A percentile compares a stretch with the other conserved stretches of the same genome.
phyloP scores from a whole-genome alignment of 2,329 filamentous ascomycete genomes.

The Xylariales sp. region DNA sequence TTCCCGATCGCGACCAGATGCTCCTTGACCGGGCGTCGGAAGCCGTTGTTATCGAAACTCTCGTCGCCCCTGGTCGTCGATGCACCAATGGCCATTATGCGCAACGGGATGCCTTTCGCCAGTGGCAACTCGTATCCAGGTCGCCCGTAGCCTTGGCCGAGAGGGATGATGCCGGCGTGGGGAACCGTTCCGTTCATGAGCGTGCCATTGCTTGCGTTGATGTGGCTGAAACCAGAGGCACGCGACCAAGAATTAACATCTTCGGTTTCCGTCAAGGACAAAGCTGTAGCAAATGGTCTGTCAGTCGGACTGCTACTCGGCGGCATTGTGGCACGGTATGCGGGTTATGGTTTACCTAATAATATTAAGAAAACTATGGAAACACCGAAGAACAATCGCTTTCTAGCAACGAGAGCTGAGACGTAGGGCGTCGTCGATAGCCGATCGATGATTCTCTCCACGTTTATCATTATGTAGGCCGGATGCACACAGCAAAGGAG shows the following conservation, averaged over 20 bases:
- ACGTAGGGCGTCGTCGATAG: conserved; percentile 8
- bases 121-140: conserved; percentile 11
- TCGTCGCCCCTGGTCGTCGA: conserved; percentile 22
- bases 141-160: conserved; percentile 9
- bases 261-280: conserved; percentile 11
- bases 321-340: no score
- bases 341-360: conserved; percentile 5
- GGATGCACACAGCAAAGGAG: no score
- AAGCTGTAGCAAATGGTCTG: conserved; percentile 1
- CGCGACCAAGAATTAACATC: conserved; percentile 9
- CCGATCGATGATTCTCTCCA: conserved; percentile 8
- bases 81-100: conserved; percentile 22
- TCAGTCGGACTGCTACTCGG: not conserved
- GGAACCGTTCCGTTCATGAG: conserved; percentile 4
- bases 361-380: conserved; percentile 12
- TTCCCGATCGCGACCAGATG: conserved; percentile 16
- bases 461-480: not conserved
- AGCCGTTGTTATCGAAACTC: conserved; percentile 19
- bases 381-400: conserved; percentile 10
- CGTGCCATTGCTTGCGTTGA: conserved; percentile 9
- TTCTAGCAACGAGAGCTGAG: conserved; percentile 10
- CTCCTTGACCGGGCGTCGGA: conserved; percentile 20
- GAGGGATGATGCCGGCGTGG: conserved; percentile 1
- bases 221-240: conserved; percentile 6
- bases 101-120: conserved; percentile 28